Evolutionary conservation across 805 yeast genomes (phyloP).

Genomic region (Spathaspora arborariae): DNA sequence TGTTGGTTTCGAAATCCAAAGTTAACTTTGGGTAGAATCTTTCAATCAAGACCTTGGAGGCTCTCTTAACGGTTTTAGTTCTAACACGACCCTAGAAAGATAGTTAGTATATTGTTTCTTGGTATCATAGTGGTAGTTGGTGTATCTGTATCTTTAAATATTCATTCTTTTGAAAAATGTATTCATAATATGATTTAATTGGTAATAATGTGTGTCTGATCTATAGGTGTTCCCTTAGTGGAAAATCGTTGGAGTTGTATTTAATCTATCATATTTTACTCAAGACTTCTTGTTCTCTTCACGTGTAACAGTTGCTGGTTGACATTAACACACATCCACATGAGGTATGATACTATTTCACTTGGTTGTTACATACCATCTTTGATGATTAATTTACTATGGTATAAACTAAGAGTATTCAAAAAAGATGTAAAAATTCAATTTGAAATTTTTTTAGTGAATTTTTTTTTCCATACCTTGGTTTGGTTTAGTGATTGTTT

Average conservation of each 20-base stretch:
- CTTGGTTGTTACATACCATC: constrained; percentile 26
- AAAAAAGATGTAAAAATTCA: not conserved
- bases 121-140: not conserved
- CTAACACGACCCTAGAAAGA: constrained; percentile 95
- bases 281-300: not conserved
- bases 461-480: not conserved
- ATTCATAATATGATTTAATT: too few relatives aligned
- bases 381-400: constrained; percentile 21
- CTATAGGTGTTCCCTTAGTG: too few relatives aligned
- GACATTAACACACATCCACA: not conserved
- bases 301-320: constrained; percentile 6
- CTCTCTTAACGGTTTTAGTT: constrained; percentile 99
- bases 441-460: not conserved
- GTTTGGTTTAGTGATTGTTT: not conserved
- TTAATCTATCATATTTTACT: not conserved
- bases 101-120: constrained; percentile 19
- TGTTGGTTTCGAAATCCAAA: constrained; percentile 99
- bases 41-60: constrained; percentile 99
- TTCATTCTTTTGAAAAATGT: too few relatives aligned
- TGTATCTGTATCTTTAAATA: too few relatives aligned
- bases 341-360: not conserved
- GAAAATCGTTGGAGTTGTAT: too few relatives aligned
- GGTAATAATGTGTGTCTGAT: too few relatives aligned
- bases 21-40: constrained; percentile 99
- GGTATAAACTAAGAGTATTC: not conserved